Base-by-base conservation (phyloP, 163 green algal species). In the Chlorella variabilis region DNA sequence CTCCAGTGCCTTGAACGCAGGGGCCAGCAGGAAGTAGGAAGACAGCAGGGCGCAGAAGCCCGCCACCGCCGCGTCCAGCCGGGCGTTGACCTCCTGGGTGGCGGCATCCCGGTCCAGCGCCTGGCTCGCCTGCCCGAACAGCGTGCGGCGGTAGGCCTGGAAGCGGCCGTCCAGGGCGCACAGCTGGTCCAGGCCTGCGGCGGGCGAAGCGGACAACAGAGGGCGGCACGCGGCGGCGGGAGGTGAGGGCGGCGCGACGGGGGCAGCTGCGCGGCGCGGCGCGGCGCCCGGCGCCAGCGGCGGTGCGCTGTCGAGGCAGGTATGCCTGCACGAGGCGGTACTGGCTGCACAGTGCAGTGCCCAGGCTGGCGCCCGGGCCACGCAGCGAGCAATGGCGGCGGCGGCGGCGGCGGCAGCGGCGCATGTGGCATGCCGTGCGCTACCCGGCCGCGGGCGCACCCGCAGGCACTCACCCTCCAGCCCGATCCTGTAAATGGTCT, bases 1-100 rank as follows among this genome's bases (percentile, higher is more conserved):
- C 83, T 99, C 96, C 17, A 99, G 87, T 0, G 89, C 91, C 73
- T 97, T 94, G 62, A 94, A 94, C 2, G 93, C 87, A 3, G 90
- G 77, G 13, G 88, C 86, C 25, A 86, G 59, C n/a, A 98, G 86
- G 69, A 98, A 96, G 77, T 97, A 87, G 63, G 89, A 82, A 34
- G 84, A 84, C 20, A 99, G 91, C 54, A 98, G 86, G 17, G 36
- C 71, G 67, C 96, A 88, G 79, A 97, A 97, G 3, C 77, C 77
- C 0, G 66, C 21, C 7, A 99, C 78, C 8, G 83, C 87, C 2
- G 79, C 78, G 77, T 98, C 85, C 42, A 98, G 76, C 61, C 85
- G 78, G 2, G 84, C 82, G 21, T 93, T 90, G 18, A 90, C 90
- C 9, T 93, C 91, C 17, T 70, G 42, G 2, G 89, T 94, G 75